Base-by-base conservation (phyloP, 805 yeast genomes). In the Saccharomycopsis sp. region DNA sequence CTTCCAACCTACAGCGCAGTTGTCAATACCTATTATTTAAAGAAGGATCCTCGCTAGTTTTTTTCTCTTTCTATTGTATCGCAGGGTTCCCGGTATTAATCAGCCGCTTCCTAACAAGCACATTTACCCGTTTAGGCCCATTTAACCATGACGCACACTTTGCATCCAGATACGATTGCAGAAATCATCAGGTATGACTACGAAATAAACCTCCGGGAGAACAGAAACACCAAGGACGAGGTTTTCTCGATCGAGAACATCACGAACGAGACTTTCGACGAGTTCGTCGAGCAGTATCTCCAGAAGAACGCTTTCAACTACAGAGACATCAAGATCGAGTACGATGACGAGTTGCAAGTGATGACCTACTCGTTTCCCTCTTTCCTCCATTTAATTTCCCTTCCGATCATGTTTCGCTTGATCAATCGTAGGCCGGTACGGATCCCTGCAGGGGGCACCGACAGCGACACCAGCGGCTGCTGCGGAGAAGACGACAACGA, bases 271-370 rank as follows among this genome's bases (percentile, higher is more conserved):
- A 53, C 61, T 3, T 57, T 56, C 15, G 61, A 66, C 34, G 57
- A 58, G 41, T 67, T 65, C 55, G 54, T 65, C 4, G 58, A 61
- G 1, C 55, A 61, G n/a, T 56, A 54, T 52, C 34, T 56, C 8
- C 12, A 18, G 3, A 29, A 34, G 5, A 55, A 54, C 21, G 48
- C 54, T 18, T 60, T 57, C 52, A 54, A 60, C 18, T 57, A 48
- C 23, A 24, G 48, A n/a, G 56, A 59, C 14, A 55, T 60, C 14
- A 60, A 60, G 52, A 60, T 60, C 50, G 62, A 60, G 51, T 60
- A 60, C 24, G 58, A 54, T 41, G 62, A 60, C 24, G 58, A 60
- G 16, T 20, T 51, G 20, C 56, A 56, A 34, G 18, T 57, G 20
- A 23, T 60, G 34, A 50, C 54, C 1, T 60, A 60, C 18, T 52